These are phyloP conservation scores for Tilletiaria anomala DNA, from an alignment of 1,284 basidiomycete species.

Conservation along the genomic window DNA sequence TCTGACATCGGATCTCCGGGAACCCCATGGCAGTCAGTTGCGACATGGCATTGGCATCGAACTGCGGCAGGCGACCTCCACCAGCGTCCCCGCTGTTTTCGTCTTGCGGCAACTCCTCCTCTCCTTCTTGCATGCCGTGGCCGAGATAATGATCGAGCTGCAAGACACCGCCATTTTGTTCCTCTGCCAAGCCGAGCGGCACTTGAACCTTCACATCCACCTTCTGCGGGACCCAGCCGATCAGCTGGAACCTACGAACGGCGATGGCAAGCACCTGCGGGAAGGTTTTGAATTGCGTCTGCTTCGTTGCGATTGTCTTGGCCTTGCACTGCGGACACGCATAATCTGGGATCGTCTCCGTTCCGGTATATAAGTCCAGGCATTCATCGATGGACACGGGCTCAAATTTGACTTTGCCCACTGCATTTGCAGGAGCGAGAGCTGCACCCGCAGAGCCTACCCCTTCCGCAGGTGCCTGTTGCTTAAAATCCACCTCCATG, in stretches of 20 bases:
- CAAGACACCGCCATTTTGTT: too few relatives aligned
- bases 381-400: conserved; percentile 57
- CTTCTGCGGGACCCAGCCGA: conserved; percentile 94
- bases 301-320: conserved; percentile 56
- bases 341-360: conserved; percentile 58
- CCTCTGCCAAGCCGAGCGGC: conserved; percentile 44
- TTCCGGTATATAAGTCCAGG: conserved; percentile 53
- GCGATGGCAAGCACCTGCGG: conserved; percentile 79
- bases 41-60: conserved; percentile 24
- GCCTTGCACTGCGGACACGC: conserved; percentile 51
- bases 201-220: conserved; percentile 78
- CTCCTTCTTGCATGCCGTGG: conserved; percentile 57
- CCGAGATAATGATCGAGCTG: conserved; percentile 58
- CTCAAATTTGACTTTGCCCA: conserved; percentile 48
- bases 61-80: conserved; percentile 3
- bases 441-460: too few relatives aligned
- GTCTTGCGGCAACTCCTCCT: conserved; percentile 58
- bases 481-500: neutral
- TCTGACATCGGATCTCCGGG: conserved; percentile 25
- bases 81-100: conserved; percentile 9
- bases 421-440: neutral
- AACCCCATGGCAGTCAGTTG: conserved; percentile 34
- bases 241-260: conserved; percentile 83
- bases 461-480: conserved; percentile 42
- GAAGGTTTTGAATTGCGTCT: conserved; percentile 64